Evolutionary conservation across 805 yeast species (phyloP).

Genomic region (Ogataea zsoltii): DNA sequence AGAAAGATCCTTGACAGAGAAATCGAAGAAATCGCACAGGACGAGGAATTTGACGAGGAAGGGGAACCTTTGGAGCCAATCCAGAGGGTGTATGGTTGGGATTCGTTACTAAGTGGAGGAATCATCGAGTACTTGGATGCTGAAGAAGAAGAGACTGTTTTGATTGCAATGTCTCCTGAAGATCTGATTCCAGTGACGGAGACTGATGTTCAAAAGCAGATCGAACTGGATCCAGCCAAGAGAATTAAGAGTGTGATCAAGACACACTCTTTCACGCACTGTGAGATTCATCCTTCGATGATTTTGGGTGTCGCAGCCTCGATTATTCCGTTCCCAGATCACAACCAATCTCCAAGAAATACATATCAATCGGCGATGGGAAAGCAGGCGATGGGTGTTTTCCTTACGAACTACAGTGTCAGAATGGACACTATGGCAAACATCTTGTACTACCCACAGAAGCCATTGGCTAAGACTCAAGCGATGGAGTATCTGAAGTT

Average conservation of each 20-base stretch:
- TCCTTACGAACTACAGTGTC: constrained; percentile 88
- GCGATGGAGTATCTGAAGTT: constrained; percentile 97
- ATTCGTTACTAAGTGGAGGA: constrained; percentile 78
- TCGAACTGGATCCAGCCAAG: constrained; percentile 70
- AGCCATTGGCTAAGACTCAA: constrained; percentile 96
- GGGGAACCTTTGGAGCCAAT: constrained; percentile 49
- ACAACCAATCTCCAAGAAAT: constrained; percentile 98
- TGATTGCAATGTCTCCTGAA: constrained; percentile 99
- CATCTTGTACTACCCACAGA: constrained; percentile 94
- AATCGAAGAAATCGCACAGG: constrained; percentile 57
- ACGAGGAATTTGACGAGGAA: constrained; percentile 42
- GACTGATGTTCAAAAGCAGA: constrained; percentile 40
- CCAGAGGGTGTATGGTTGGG: constrained; percentile 68
- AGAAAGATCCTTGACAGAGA: constrained; percentile 62
- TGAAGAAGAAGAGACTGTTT: constrained; percentile 96
- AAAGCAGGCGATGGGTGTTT: constrained; percentile 99
- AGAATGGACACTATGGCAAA: constrained; percentile 99
- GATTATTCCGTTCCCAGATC: constrained; percentile 99
- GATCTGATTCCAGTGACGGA: constrained; percentile 68
- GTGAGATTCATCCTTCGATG: constrained; percentile 99
- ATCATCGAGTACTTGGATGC: constrained; percentile 97
- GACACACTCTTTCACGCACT: constrained; percentile 87
- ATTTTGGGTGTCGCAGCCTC: constrained; percentile 98
- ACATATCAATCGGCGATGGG: constrained; percentile 99
- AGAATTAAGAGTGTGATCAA: constrained; percentile 67